Conservation (phyloP, 345 rosid genomes). For the Alliaria petiolata region DNA sequence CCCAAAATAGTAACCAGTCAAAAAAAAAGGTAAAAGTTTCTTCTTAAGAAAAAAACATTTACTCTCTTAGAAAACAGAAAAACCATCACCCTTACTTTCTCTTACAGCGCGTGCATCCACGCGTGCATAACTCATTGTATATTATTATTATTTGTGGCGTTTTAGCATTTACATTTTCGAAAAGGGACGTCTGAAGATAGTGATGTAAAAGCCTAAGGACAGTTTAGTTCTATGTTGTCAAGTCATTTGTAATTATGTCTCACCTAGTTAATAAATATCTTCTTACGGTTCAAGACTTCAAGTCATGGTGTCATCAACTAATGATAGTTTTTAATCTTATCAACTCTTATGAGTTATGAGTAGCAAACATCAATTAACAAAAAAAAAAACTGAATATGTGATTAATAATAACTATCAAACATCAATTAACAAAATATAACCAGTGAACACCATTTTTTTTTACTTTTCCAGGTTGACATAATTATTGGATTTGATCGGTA, state of each 20-base stretch:
- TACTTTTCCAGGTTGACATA: too few species aligned
- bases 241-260: constrained; percentile 18
- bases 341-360: not conserved
- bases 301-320: not conserved
- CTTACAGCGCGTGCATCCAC: constrained; percentile 8
- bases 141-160: not conserved
- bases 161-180: not conserved
- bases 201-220: constrained; percentile 24
- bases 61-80: not conserved
- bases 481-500: too few species aligned
- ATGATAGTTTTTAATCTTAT: not conserved
- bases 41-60: constrained; percentile 7
- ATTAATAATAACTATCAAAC: too few species aligned
- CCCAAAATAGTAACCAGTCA: constrained; percentile 35
- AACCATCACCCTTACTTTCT: not conserved
- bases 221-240: constrained; percentile 27
- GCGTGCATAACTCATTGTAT: not conserved
- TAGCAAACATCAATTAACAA: not conserved
- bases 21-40: constrained; percentile 16
- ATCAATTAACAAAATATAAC: too few species aligned
- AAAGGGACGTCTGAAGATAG: not conserved
- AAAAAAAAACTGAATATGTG: too few species aligned
- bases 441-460: too few species aligned
- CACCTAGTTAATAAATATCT: constrained; percentile 5
- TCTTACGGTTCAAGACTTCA: not conserved